These are phyloP conservation scores for Phytopythium mirpurense DNA, from an alignment of 352 stramenopile genomes.

Conservation along the genomic window DNA sequence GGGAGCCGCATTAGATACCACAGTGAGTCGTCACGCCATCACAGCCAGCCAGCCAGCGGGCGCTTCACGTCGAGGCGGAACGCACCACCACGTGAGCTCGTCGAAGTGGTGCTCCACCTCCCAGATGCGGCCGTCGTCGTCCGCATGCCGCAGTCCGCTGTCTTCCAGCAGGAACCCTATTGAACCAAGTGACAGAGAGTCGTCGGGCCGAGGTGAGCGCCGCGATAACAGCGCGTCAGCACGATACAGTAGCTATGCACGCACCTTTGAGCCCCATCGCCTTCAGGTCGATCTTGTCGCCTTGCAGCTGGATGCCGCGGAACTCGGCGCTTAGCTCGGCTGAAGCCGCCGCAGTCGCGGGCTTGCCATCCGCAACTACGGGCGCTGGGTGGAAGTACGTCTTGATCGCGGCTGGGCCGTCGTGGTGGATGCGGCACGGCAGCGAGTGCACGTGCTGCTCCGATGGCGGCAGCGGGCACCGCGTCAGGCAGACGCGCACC, in stretches of 20 bases:
- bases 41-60: not conserved
- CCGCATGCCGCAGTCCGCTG: conserved; percentile 40
- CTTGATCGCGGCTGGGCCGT: conserved; percentile 61
- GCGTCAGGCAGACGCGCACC: conserved; percentile 61
- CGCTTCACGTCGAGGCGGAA: not conserved
- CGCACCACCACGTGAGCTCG: conserved; percentile 60
- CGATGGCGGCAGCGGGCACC: conserved; percentile 54
- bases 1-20: too few relatives aligned
- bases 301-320: conserved; percentile 61
- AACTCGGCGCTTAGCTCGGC: conserved; percentile 51
- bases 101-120: conserved; percentile 78
- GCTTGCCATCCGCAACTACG: not conserved
- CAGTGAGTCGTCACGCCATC: conserved; percentile 1
- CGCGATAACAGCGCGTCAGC: too few relatives aligned
- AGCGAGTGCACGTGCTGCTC: conserved; percentile 66
- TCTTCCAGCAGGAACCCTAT: conserved; percentile 62
- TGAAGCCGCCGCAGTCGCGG: not conserved
- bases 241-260: too few relatives aligned
- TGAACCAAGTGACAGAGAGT: too few relatives aligned
- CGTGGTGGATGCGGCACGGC: conserved; percentile 66
- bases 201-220: too few relatives aligned
- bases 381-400: conserved; percentile 56
- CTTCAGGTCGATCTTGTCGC: conserved; percentile 33
- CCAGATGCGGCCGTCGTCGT: conserved; percentile 67
- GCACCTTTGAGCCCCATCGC: conserved; percentile 45